Conservation (phyloP, 768 basidiomycete species). For the Boletus subparvulus region DNA sequence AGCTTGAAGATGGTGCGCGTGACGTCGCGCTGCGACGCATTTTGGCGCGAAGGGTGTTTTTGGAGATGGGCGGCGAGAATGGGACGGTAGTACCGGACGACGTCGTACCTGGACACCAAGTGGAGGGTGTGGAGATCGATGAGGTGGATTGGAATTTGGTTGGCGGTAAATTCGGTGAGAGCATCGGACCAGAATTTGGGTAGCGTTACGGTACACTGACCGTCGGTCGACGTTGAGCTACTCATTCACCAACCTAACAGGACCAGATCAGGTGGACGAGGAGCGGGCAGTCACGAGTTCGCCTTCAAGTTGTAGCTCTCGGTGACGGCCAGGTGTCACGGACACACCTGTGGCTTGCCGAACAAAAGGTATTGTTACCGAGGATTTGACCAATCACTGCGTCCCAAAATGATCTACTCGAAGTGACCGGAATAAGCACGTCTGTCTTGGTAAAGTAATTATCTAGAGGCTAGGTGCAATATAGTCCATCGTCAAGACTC, state of each 20-base stretch:
- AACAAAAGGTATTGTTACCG: not conserved
- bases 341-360: not conserved
- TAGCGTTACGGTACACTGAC: not conserved
- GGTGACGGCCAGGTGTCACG: no score
- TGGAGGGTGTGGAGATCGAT: constrained; percentile 8
- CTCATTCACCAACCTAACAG: not conserved
- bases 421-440: not conserved
- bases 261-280: not conserved
- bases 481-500: not conserved
- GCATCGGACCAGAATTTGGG: constrained; percentile 2
- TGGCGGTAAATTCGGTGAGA: constrained; percentile 7
- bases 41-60: not conserved
- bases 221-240: not conserved
- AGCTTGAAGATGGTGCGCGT: not conserved
- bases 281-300: no score
- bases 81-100: not conserved
- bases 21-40: not conserved
- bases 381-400: not conserved
- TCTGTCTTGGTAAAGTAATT: not conserved
- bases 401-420: not conserved
- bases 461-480: not conserved
- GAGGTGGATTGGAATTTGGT: constrained; percentile 14
- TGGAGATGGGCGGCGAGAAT: constrained; percentile 4
- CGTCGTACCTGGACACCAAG: constrained; percentile 5
- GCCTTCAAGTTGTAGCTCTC: not conserved